Percentiles rank a stretch among this genome's conserved stretches.
These are phyloP conservation scores for Cercospora berteroae DNA, from an alignment of 2,329 filamentous ascomycete species.

Conservation along the genomic window DNA sequence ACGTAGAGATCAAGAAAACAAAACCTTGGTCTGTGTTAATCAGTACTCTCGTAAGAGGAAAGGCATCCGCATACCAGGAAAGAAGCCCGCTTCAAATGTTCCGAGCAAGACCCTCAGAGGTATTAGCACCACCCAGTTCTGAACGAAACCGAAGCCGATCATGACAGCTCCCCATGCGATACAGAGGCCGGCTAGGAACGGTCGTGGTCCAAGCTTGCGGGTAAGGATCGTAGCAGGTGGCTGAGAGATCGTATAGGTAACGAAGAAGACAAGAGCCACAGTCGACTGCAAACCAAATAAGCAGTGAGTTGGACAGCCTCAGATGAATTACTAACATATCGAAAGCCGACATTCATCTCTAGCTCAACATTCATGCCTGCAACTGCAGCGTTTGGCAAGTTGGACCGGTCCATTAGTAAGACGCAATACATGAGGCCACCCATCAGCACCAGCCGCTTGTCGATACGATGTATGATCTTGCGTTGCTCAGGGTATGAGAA, in stretches of 20 bases:
- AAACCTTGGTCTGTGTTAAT: conserved; percentile 10
- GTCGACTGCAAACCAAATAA: background rate
- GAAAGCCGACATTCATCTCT: conserved; percentile 25
- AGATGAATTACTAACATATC: conserved; percentile 30
- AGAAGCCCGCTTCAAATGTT: conserved; percentile 57
- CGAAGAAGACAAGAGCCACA: conserved; percentile 29
- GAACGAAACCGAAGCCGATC: conserved; percentile 62
- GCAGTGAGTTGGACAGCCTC: conserved; percentile 1
- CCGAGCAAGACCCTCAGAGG: conserved; percentile 59
- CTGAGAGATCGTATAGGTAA: conserved; percentile 34
- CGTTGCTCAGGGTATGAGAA: conserved; percentile 2
- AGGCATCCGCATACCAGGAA: conserved; percentile 32
- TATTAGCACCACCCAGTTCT: conserved; percentile 51
- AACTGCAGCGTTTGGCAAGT: conserved; percentile 11
- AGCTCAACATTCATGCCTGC: conserved; percentile 47
- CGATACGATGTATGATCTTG: conserved; percentile 61
- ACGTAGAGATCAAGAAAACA: conserved; percentile 29
- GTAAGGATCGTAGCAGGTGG: conserved; percentile 34
- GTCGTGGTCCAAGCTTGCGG: conserved; percentile 31
- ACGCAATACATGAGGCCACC: conserved; percentile 64
- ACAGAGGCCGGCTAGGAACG: conserved; percentile 33
- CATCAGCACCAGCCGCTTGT: conserved; percentile 50
- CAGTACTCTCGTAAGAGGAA: background rate
- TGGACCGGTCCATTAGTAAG: conserved; percentile 57
- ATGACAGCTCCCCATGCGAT: conserved; percentile 58